Conservation (phyloP, 345 rosid genomes). For the Gossypium australe region DNA sequence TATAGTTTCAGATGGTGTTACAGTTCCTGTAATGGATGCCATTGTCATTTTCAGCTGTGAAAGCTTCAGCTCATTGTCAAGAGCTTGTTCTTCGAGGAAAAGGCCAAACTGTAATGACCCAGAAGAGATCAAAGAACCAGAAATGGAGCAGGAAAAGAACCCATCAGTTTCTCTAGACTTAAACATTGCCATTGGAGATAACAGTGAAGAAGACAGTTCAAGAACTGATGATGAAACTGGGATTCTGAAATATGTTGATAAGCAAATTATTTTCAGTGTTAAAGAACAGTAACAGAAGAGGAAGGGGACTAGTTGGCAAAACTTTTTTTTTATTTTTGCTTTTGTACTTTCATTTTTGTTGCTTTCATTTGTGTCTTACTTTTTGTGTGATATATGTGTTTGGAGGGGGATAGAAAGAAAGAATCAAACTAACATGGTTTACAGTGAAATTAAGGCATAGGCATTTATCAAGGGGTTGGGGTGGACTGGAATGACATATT, state of each 20-base stretch:
- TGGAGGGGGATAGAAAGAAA: constrained; percentile 17
- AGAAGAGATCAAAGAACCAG: constrained; percentile 10
- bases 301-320: background rate
- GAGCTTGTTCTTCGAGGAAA: constrained; percentile 27
- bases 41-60: constrained; percentile 53
- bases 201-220: constrained; percentile 7
- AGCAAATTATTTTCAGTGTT: constrained; percentile 38
- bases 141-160: constrained; percentile 13
- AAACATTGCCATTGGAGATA: constrained; percentile 45
- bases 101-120: constrained; percentile 18
- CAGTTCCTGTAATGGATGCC: constrained; percentile 50
- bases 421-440: constrained; percentile 28
- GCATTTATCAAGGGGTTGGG: background rate
- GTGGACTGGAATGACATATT: constrained; percentile 2
- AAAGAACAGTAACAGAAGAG: constrained; percentile 20
- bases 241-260: constrained; percentile 39
- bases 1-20: constrained; percentile 37
- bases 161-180: constrained; percentile 37
- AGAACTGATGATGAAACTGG: constrained; percentile 19
- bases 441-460: background rate
- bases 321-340: background rate
- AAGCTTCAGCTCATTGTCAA: constrained; percentile 24
- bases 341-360: background rate
- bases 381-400: constrained; percentile 12
- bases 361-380: background rate